Evolutionary conservation across 768 basidiomycete genomes (phyloP), one percentile per base, ranked within the genome.

Genomic region (Rhizopogon sp.): DNA sequence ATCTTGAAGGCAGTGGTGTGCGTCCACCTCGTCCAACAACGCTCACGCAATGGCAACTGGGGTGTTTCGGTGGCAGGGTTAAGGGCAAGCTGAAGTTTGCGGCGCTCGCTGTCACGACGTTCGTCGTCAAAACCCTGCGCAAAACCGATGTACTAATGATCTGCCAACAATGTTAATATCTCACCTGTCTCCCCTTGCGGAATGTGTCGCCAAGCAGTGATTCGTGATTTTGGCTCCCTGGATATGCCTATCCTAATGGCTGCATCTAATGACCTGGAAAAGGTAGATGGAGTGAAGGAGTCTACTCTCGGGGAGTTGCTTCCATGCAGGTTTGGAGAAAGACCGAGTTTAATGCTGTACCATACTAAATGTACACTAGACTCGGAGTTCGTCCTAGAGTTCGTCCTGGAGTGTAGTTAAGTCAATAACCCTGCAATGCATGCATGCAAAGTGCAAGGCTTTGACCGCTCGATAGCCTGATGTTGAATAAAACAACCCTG

Each of bases 1-100:
- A 76, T 99, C 53, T 88, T 93, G n/a, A 97, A 97, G 69, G 95
- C 93, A 28, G 84, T 88, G 20, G 94, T 95, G 58, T 70, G 90
- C 25, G 5, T 77, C 3, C 22, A 28, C 54, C 25, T 29, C 41
- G 6, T 28, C 22, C 42, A 54, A 25, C 11, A 28, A 3, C 16
- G 33, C 28, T 25, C 10, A 25, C 20, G 46, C 28, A 35, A 5
- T 17, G 5, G 6, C 16, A 28, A 28, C 56, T 51, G 35, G 28
- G 37, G 39, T 20, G 17, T 54, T 20, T 22, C 37, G 14, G 41
- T 35, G 39, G 44, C 59, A 94, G 93, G 94, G 90, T 70, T 89
- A 93, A 55, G 91, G 91, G 92, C 3, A 82, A 70, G 22, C 78
- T 73, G 22, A 72, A 79, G 0, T 95, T 95, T 68, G 65, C 80